Conservation (phyloP, 345 rosid species). For the Kernera saxatilis region DNA sequence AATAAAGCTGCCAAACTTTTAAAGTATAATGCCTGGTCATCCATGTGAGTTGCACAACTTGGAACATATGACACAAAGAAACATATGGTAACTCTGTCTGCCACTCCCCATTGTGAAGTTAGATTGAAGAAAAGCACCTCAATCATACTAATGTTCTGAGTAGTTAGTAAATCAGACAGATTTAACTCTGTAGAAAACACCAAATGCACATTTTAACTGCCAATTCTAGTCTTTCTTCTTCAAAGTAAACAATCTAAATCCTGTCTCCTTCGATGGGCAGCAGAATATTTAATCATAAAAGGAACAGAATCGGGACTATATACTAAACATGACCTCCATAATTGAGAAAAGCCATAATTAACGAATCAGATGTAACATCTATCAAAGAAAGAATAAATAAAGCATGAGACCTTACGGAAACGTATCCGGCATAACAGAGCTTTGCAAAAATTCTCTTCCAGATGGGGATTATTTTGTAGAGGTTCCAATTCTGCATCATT, state of each 20-base stretch:
- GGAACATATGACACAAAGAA: neutral
- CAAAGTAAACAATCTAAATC: neutral
- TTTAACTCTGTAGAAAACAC: neutral
- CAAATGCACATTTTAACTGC: neutral
- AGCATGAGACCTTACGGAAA: slow-evolving; percentile 98
- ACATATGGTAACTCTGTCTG: neutral
- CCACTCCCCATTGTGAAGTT: neutral
- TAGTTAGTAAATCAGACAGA: neutral
- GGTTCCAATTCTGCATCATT: slow-evolving; percentile 77
- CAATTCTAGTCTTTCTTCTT: neutral
- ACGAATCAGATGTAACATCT: neutral
- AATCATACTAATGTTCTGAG: neutral
- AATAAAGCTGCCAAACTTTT: neutral
- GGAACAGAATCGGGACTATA: neutral
- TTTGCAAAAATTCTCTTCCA: slow-evolving; percentile 92
- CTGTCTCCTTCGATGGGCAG: neutral
- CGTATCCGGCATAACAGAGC: slow-evolving; percentile 89
- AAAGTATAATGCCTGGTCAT: neutral
- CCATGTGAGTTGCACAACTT: neutral
- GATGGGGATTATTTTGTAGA: slow-evolving; percentile 52
- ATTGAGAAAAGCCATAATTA: neutral
- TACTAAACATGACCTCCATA: neutral
- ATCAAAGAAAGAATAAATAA: slow-evolving; percentile 32
- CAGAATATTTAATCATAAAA: neutral
- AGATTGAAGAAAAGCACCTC: neutral